Evolutionary conservation across 176 grass and related monocot genomes (phyloP), one percentile per base, ranked within the genome.

Genomic region (Ananas comosus): DNA sequence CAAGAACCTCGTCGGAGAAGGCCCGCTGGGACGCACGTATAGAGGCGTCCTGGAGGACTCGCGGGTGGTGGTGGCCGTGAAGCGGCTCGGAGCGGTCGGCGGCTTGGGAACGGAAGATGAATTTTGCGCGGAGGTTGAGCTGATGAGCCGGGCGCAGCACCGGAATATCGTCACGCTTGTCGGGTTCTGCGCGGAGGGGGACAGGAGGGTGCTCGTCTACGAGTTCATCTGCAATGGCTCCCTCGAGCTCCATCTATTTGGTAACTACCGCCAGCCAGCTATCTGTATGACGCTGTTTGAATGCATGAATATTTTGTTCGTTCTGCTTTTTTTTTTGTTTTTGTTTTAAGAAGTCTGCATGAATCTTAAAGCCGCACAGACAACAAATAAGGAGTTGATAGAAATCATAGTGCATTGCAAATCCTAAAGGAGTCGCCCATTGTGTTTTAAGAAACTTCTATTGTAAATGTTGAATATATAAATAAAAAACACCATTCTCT

Each of bases 141-240:
- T 76, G 29, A 17, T 76, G 17, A 76, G 74, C 65, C 24, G 74
- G 65, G 74, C 65, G 33, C 74, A 76, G 28, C 74, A 76, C 51
- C 16, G 74, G 64, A 76, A 76, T 59, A 64, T 76, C 28, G 65
- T 76, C 50, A 67, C 68, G 64, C 74, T 76, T 7, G 74, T 68
- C 10, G 74, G 74, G 16, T 76, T 68, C 33, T 76, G 74, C 33
- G 29, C 68, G 8, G 64, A 69, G 33, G 65, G 33, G 28, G 25
- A 47, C 12, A 25, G 12, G 64, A 76, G 51, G 22, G 65, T 24
- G 50, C 27, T 76, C 51, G 74, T 76, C 7, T 76, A 68, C 13
- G 74, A 76, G 51, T 76, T 57, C 74, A 76, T 76, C 16, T 76
- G 74, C 64, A 76, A 76, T 76, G 65, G 65, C 29, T 76, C 74